Evolutionary conservation across 495 filamentous ascomycete species (phyloP), one percentile per base, ranked within the genome.

Genomic region (Penicillium chermesinum): DNA sequence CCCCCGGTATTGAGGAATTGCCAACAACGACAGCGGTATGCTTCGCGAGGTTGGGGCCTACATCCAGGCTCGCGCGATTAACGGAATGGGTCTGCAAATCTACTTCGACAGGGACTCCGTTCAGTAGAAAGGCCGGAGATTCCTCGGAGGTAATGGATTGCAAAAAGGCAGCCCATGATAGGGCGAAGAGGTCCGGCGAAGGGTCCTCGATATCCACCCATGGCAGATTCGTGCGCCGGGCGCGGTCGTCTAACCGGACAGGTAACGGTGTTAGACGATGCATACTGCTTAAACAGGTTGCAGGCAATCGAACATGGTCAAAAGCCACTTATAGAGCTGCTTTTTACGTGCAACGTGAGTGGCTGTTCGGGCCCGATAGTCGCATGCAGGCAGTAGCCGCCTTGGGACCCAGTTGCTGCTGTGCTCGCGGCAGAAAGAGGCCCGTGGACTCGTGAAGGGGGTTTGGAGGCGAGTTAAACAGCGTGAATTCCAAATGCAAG

Each of bases 81-180:
- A 72, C 44, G 13, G 38, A 47, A 25, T 49, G 52, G n/a, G 55
- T 47, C 8, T 53, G 41, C 14, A 72, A 40, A 48, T 73, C 59
- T 27, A 56, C 67, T 41, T 57, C 59, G 39, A 71, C 63, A n/a
- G 56, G 61, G 3, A 39, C 27, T 12, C 44, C 54, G 38, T 71
- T 63, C 8, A 72, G 47, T 2, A 54, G 5, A 50, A 76, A 76
- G 13, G 65, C 57, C 10, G 64, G 60, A 13, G 46, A 50, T 18
- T 69, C 64, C 13, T 64, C 56, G 13, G 55, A 57, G 2, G 64
- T 67, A 34, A 70, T 74, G 12, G 67, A 63, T 19, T 56, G 62
- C 17, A 76, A 55, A 8, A 75, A 45, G 19, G 44, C 12, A 14
- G 70, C 69, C 73, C 73, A 76, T 32, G 66, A 59, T 32, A 68